These are phyloP conservation scores for Aspergillus novofumigatus DNA, from an alignment of 2,329 filamentous ascomycete genomes.

Conservation along the genomic window DNA sequence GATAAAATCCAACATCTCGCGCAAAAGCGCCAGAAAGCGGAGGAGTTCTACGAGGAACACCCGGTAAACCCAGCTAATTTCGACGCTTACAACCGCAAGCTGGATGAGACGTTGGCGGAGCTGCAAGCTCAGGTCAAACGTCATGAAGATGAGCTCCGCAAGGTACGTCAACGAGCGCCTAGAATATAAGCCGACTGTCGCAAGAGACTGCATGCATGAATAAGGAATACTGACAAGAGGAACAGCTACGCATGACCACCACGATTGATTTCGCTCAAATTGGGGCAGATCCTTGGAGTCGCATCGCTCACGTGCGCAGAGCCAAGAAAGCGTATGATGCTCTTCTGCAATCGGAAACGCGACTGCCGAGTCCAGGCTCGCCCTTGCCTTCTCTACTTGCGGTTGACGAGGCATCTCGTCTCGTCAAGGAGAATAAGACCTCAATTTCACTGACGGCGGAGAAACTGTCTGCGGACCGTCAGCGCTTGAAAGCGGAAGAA, in stretches of 20 bases:
- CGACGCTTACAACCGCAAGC: slow-evolving; percentile 33
- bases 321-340: slow-evolving; percentile 64
- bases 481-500: slow-evolving; percentile 44
- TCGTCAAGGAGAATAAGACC: slow-evolving; percentile 60
- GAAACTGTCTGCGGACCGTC: slow-evolving; percentile 36
- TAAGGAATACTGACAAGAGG: slow-evolving; percentile 10
- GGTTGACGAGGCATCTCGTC: slow-evolving; percentile 61
- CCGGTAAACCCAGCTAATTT: slow-evolving; percentile 25
- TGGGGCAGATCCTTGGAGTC: slow-evolving; percentile 25
- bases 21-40: slow-evolving; percentile 30
- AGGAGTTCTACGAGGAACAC: slow-evolving; percentile 29
- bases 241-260: slow-evolving; percentile 31
- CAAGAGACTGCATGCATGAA: not conserved
- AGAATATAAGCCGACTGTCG: not conserved
- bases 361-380: slow-evolving; percentile 63
- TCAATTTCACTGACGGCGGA: slow-evolving; percentile 49
- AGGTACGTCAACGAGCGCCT: slow-evolving; percentile 30
- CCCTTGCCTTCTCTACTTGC: slow-evolving; percentile 68
- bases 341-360: slow-evolving; percentile 58
- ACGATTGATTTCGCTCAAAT: slow-evolving; percentile 28
- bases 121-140: slow-evolving; percentile 53
- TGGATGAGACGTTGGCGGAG: slow-evolving; percentile 65
- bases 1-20: slow-evolving; percentile 33
- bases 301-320: slow-evolving; percentile 45
- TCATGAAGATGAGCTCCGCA: slow-evolving; percentile 46